Conservation (phyloP, 495 filamentous ascomycete species). For the Daldinia decipiens region DNA sequence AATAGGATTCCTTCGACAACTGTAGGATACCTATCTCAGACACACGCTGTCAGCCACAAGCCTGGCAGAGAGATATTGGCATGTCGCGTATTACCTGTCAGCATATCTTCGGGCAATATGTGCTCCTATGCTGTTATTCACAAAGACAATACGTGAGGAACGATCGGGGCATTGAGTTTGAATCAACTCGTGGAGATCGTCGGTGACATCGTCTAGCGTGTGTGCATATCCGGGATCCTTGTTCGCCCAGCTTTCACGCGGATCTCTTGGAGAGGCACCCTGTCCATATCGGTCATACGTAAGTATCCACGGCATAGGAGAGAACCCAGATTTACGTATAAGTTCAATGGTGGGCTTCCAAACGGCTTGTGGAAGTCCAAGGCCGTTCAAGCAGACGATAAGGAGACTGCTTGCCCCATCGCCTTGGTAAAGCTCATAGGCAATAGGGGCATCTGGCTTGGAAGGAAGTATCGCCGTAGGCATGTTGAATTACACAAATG, state of each 20-base stretch:
- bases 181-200: conserved; percentile 38
- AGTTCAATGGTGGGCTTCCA: conserved; percentile 34
- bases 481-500: conserved; percentile 5
- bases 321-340: conserved; percentile 18
- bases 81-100: conserved; percentile 23
- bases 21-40: conserved; percentile 26
- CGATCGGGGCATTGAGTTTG: conserved; percentile 21
- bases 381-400: conserved; percentile 30
- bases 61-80: neutral
- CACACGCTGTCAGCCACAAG: neutral
- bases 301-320: conserved; percentile 38
- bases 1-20: conserved; percentile 32
- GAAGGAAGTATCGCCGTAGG: conserved; percentile 31
- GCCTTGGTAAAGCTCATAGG: conserved; percentile 28
- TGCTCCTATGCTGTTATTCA: conserved; percentile 37
- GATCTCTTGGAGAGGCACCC: conserved; percentile 31
- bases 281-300: conserved; percentile 37
- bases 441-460: conserved; percentile 26
- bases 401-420: conserved; percentile 27
- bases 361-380: conserved; percentile 20
- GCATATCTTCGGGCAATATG: conserved; percentile 38
- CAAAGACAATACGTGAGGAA: conserved; percentile 29
- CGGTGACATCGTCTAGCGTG: conserved; percentile 35
- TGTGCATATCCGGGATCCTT: conserved; percentile 39
- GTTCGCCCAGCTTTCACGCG: conserved; percentile 34